phyloP scores from a whole-genome alignment of 768 basidiomycete genomes.

The Amanita phalloides region DNA sequence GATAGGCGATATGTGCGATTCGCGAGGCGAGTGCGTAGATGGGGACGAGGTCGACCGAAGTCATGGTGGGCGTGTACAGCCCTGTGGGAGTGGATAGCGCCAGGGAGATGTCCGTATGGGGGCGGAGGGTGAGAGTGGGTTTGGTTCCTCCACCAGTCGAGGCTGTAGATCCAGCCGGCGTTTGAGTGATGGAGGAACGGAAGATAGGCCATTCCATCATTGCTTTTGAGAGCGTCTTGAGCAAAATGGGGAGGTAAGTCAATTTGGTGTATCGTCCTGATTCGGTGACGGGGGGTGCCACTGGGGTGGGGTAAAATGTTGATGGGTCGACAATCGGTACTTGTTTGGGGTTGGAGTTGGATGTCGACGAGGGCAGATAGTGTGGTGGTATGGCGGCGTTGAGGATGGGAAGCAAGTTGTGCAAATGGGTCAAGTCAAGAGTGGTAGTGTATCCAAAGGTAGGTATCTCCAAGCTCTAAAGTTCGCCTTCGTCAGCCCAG shows the following conservation, averaged over 20 bases:
- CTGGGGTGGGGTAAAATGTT: slow-evolving; percentile 26
- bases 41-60: slow-evolving; percentile 38
- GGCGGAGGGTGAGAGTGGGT: slow-evolving; percentile 64
- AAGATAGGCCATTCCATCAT: slow-evolving; percentile 84
- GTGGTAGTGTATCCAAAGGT: slow-evolving; percentile 55
- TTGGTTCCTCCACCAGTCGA: slow-evolving; percentile 20
- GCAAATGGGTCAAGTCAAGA: background rate
- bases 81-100: slow-evolving; percentile 77
- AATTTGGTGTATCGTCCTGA: slow-evolving; percentile 50
- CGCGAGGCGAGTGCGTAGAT: slow-evolving; percentile 53
- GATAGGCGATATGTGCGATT: slow-evolving; percentile 47
- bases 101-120: slow-evolving; percentile 62
- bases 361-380: slow-evolving; percentile 19
- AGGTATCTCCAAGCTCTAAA: slow-evolving; percentile 74
- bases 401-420: background rate
- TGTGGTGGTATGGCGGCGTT: slow-evolving; percentile 62
- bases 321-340: slow-evolving; percentile 25
- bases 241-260: slow-evolving; percentile 74
- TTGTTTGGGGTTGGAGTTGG: slow-evolving; percentile 6
- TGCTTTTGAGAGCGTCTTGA: slow-evolving; percentile 71
- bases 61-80: slow-evolving; percentile 71
- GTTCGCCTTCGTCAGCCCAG: background rate
- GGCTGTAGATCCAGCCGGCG: slow-evolving; percentile 8
- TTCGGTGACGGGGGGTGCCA: slow-evolving; percentile 32
- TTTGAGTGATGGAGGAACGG: slow-evolving; percentile 58